A percentile compares a stretch with the other conserved stretches of the same genome.
Evolutionary conservation across 257 asterid species (phyloP).

Genomic region (Solanum piurae): DNA sequence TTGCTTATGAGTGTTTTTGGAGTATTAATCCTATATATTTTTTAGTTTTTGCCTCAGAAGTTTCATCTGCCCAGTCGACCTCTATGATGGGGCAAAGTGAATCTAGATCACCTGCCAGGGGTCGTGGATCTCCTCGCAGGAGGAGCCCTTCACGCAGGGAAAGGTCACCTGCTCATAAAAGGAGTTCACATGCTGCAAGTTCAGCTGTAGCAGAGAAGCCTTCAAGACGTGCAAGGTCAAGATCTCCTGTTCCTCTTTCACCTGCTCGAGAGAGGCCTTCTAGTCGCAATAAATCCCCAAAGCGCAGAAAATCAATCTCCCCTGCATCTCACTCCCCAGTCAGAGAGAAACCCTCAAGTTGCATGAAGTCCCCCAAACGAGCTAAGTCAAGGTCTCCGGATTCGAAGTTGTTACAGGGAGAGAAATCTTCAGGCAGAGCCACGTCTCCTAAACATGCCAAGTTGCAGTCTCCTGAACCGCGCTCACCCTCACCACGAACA

Average conservation of each 20-base stretch:
- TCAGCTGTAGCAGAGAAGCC: slow-evolving; percentile 35
- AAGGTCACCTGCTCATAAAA: slow-evolving; percentile 44
- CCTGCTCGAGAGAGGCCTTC: slow-evolving; percentile 40
- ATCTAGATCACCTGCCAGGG: slow-evolving; percentile 55
- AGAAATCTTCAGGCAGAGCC: slow-evolving; percentile 2
- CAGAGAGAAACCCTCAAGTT: slow-evolving; percentile 31
- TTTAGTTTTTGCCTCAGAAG: not conserved
- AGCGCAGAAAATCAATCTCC: slow-evolving; percentile 32
- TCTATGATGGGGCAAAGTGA: slow-evolving; percentile 44
- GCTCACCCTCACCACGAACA: slow-evolving; percentile 64
- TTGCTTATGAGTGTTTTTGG: not conserved
- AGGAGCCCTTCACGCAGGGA: slow-evolving; percentile 50
- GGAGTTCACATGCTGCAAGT: slow-evolving; percentile 32
- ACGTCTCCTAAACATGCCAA: slow-evolving; percentile 17
- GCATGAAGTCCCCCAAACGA: slow-evolving; percentile 32
- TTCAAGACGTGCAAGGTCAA: slow-evolving; percentile 31
- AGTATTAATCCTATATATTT: not conserved
- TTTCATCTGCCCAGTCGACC: not conserved
- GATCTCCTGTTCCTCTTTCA: slow-evolving; percentile 36
- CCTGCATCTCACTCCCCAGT: slow-evolving; percentile 30
- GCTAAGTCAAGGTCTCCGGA: slow-evolving; percentile 35
- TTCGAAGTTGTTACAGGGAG: slow-evolving; percentile 12
- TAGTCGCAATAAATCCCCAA: slow-evolving; percentile 35
- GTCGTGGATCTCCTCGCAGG: slow-evolving; percentile 43
- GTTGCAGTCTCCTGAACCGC: slow-evolving; percentile 26